These are phyloP conservation scores for Ascoidea asiatica DNA, from an alignment of 805 yeast species.

Conservation along the genomic window DNA sequence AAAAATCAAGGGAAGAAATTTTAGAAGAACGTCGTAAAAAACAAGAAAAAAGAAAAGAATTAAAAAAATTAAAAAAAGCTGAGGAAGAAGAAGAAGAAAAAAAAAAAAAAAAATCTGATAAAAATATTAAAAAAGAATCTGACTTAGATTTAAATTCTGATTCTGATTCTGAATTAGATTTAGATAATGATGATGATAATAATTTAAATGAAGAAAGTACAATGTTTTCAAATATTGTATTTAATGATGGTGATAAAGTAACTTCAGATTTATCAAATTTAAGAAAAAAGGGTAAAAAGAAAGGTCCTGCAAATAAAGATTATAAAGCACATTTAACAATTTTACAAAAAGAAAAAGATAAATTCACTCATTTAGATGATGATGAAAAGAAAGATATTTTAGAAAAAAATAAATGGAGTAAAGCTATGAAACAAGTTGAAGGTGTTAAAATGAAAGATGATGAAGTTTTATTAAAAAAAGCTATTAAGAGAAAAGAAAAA, in stretches of 20 bases:
- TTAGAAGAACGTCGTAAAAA: conserved; percentile 47
- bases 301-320: conserved; percentile 82
- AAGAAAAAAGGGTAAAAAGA: conserved; percentile 41
- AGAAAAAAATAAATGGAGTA: conserved; percentile 76
- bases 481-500: conserved; percentile 72
- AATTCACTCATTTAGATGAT: conserved; percentile 40
- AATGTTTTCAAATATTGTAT: conserved; percentile 69
- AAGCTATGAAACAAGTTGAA: conserved; percentile 73
- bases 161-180: conserved; percentile 22
- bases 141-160: conserved; percentile 14
- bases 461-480: conserved; percentile 74
- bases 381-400: conserved; percentile 46
- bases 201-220: conserved; percentile 26
- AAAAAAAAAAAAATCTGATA: conserved; percentile 20
- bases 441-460: conserved; percentile 85
- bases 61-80: conserved; percentile 19
- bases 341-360: conserved; percentile 61
- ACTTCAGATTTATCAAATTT: conserved; percentile 56
- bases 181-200: conserved; percentile 20
- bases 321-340: conserved; percentile 67
- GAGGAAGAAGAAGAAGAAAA: conserved; percentile 22
- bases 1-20: conserved; percentile 71
- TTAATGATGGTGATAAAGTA: conserved; percentile 68
- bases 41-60: conserved; percentile 17
- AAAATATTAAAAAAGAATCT: too few relatives aligned